Evolutionary conservation across 1,284 basidiomycete species (phyloP).

Genomic region (Inonotus hispidus): DNA sequence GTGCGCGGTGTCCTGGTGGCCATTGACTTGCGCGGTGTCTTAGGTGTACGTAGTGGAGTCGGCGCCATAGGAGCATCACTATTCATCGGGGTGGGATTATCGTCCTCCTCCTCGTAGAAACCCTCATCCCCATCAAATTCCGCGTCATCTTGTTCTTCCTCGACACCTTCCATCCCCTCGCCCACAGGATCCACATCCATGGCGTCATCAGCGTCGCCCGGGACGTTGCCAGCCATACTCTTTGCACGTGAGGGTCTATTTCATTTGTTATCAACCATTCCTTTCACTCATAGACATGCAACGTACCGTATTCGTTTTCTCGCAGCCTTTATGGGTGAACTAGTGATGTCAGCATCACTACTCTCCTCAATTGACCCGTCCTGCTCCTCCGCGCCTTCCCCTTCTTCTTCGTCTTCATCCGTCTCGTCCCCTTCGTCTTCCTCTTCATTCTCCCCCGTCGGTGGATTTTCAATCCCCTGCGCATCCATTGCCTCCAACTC

Average conservation of each 20-base stretch:
- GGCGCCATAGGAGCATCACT: constrained; percentile 4
- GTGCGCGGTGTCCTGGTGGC: constrained; percentile 19
- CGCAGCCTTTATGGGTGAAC: constrained; percentile 17
- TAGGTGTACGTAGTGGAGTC: constrained; percentile 16
- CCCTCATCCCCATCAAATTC: constrained; percentile 35
- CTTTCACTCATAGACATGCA: background rate
- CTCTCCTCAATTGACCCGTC: constrained; percentile 22
- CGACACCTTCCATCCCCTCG: constrained; percentile 34
- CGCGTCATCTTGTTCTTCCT: constrained; percentile 31
- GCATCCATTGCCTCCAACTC: constrained; percentile 58
- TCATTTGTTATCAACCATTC: background rate
- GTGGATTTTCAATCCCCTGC: constrained; percentile 46
- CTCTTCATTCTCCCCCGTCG: constrained; percentile 53
- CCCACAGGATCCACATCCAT: constrained; percentile 25
- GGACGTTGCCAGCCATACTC: constrained; percentile 2
- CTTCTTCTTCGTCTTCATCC: constrained; percentile 36
- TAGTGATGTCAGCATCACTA: constrained; percentile 10
- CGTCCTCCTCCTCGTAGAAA: constrained; percentile 33
- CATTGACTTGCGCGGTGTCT: constrained; percentile 19
- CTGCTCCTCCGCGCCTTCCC: constrained; percentile 21
- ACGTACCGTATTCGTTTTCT: constrained; percentile 17
- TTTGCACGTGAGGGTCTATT: constrained; percentile 17
- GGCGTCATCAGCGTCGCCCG: constrained; percentile 24
- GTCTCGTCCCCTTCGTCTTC: constrained; percentile 32
- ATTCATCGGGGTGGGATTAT: constrained; percentile 26